Percentiles rank a stretch among this genome's conserved stretches.
These are phyloP conservation scores for Leccinum barrowsii DNA, from an alignment of 768 basidiomycete species.

Conservation along the genomic window DNA sequence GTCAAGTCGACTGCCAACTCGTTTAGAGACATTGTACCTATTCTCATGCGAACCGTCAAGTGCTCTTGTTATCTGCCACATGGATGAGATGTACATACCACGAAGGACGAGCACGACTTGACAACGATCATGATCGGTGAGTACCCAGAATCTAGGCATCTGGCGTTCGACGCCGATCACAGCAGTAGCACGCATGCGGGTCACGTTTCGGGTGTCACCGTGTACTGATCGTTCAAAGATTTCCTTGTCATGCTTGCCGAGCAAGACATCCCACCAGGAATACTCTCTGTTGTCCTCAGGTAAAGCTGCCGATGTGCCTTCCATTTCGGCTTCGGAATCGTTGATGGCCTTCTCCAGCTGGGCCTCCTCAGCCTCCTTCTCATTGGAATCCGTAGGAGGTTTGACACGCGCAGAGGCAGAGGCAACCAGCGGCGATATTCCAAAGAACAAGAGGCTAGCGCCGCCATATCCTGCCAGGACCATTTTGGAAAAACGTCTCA, in stretches of 20 bases:
- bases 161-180: constrained; percentile 63
- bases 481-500: constrained; percentile 80
- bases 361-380: constrained; percentile 55
- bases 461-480: constrained; percentile 85
- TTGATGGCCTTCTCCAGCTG: constrained; percentile 64
- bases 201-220: constrained; percentile 20
- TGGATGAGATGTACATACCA: constrained; percentile 36
- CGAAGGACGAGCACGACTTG: constrained; percentile 76
- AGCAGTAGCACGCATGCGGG: constrained; percentile 52
- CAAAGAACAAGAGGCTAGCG: constrained; percentile 77
- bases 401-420: constrained; percentile 23
- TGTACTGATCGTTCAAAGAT: constrained; percentile 68
- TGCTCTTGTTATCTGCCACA: not conserved
- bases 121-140: constrained; percentile 71
- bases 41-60: constrained; percentile 4
- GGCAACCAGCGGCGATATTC: constrained; percentile 43
- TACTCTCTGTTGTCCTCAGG: constrained; percentile 38
- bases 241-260: constrained; percentile 79
- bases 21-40: constrained; percentile 83
- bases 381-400: constrained; percentile 30
- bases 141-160: constrained; percentile 84
- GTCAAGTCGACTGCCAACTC: constrained; percentile 85
- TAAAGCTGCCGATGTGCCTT: constrained; percentile 34
- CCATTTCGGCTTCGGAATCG: constrained; percentile 65
- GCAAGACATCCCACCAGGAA: constrained; percentile 81